Base-by-base conservation (phyloP, 306 rosid genomes). In the Carpinus fangiana region DNA sequence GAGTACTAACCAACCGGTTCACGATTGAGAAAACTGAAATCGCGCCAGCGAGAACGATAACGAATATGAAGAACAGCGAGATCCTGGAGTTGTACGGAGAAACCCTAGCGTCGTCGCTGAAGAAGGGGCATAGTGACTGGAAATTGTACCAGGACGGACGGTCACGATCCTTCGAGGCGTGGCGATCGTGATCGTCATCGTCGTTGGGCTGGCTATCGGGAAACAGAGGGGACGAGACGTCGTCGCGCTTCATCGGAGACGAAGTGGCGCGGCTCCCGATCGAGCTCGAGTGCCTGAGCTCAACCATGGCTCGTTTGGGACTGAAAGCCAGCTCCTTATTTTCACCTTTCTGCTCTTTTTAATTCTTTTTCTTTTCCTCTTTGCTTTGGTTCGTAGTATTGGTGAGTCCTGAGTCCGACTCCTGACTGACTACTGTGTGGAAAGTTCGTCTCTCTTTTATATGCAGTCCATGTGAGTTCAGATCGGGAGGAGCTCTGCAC, bases 231-330 rank as follows among this genome's bases (percentile, higher is more conserved):
- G 96, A 89, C 3, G 92, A 79, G 59, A 86, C 96, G 9, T 69
- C 91, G 75, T 93, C 99, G 61, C 98, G 96, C 85, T 90, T 93
- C 91, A 90, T 84, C 67, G 99, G 98, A 70, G 98, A 96, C 52
- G 97, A 91, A 36, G 87, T 41, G 79, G 90, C 86, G 50, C 98
- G 96, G 55, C 77, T 62, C 46, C 96, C 98, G 62, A 90, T 72
- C 69, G 98, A 84, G 75, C 80, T 80, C 57, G 93, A 77, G 87
- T 93, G 92, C 69, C 99, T 77, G 78, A 96, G 90, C 98, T 96
- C 99, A 75, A 91, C 97, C 98, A 91, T 94, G 82, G 90, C 90
- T 78, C 87, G 84, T 79, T 86, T 84, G 55, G 92, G 83, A 74
- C 86, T 70, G 83, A 69, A 82, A 68, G 81, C 82, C 89, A 86